These are phyloP conservation scores for Cryphonectria parasitica DNA, from an alignment of 2,329 filamentous ascomycete genomes.

Conservation along the genomic window DNA sequence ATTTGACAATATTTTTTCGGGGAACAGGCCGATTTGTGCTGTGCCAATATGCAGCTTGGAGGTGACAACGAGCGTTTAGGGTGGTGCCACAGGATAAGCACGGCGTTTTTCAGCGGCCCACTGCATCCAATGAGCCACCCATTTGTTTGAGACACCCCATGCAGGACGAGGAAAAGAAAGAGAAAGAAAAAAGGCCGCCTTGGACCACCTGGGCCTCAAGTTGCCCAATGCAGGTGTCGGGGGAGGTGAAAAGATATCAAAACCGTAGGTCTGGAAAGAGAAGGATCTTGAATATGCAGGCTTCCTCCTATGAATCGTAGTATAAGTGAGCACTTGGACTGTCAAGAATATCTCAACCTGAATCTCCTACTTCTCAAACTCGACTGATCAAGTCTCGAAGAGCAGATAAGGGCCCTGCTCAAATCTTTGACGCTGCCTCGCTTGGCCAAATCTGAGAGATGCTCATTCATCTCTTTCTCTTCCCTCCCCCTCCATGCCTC, in stretches of 20 bases:
- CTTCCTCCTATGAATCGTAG: background rate
- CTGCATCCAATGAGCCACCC: background rate
- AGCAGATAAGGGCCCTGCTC: background rate
- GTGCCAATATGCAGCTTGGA: slow-evolving; percentile 13
- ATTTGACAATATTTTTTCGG: background rate
- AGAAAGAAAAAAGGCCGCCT: background rate
- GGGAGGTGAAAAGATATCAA: background rate
- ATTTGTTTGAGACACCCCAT: background rate
- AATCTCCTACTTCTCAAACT: background rate
- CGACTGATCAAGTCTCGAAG: background rate
- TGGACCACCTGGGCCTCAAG: background rate
- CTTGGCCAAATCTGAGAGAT: background rate
- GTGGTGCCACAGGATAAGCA: slow-evolving; percentile 18
- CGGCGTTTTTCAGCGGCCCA: background rate
- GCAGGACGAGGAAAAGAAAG: background rate
- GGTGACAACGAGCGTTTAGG: slow-evolving; percentile 12
- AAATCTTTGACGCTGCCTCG: background rate
- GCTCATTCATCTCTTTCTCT: background rate
- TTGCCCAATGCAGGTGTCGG: background rate
- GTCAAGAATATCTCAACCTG: background rate
- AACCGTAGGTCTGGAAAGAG: background rate
- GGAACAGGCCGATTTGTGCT: background rate
- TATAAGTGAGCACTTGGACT: background rate
- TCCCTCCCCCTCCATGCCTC: background rate
- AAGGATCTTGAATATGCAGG: background rate